Conservation (phyloP, 495 filamentous ascomycete genomes). For the Podospora anserina region DNA sequence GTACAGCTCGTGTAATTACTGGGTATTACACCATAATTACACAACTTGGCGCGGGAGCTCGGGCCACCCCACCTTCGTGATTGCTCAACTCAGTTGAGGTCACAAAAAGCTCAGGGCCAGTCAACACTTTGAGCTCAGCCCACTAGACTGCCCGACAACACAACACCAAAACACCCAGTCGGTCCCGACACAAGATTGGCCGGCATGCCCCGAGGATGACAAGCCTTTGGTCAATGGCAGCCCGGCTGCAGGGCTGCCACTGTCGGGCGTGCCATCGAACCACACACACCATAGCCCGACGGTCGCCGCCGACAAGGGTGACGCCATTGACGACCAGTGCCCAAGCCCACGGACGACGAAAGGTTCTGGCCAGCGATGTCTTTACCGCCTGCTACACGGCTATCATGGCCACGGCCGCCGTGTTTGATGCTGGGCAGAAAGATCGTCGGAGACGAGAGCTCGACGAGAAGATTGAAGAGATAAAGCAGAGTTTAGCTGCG, state of each 20-base stretch:
- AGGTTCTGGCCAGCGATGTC: conserved; percentile 55
- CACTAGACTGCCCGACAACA: conserved; percentile 8
- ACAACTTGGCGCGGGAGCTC: background rate
- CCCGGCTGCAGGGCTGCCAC: conserved; percentile 59
- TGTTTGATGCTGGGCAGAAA: conserved; percentile 63
- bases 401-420: conserved; percentile 67
- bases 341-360: conserved; percentile 43
- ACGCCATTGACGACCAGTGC: conserved; percentile 13
- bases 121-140: conserved; percentile 1
- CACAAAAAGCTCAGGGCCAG: background rate
- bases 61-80: background rate
- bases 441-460: conserved; percentile 59
- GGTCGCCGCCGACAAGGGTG: background rate
- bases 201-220: conserved; percentile 58
- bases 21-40: background rate
- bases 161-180: background rate
- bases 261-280: conserved; percentile 61
- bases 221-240: conserved; percentile 66
- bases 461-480: conserved; percentile 54
- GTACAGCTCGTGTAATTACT: background rate
- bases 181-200: conserved; percentile 17
- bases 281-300: conserved; percentile 36
- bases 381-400: conserved; percentile 70
- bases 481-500: conserved; percentile 21
- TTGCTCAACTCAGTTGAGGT: background rate